phyloP scores from a whole-genome alignment of 768 basidiomycete genomes.

The Phaeolepiota aurea region DNA sequence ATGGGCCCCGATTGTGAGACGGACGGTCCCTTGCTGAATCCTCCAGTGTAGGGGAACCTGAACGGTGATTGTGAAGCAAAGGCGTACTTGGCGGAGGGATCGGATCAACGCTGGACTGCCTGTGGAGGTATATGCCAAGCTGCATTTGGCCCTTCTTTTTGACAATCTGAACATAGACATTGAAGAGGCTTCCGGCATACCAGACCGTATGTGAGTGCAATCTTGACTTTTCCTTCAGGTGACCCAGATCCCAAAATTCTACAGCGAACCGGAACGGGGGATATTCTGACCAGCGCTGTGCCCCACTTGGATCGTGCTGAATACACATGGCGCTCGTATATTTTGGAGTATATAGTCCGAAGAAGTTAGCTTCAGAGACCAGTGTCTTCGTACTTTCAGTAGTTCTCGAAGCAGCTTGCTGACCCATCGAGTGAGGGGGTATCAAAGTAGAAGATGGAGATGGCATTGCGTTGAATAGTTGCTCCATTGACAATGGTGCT shows the following conservation, averaged over 20 bases:
- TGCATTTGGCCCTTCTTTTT: constrained; percentile 70
- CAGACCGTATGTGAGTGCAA: constrained; percentile 82
- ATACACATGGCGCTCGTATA: constrained; percentile 33
- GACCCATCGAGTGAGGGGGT: constrained; percentile 1
- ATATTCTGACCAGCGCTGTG: constrained; percentile 54
- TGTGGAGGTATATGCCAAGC: constrained; percentile 82
- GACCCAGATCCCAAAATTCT: constrained; percentile 85
- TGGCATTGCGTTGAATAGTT: constrained; percentile 45
- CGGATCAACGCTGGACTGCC: constrained; percentile 75
- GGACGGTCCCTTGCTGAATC: constrained; percentile 6
- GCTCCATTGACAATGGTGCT: constrained; percentile 50
- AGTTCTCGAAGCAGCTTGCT: neutral
- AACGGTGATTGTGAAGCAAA: constrained; percentile 8
- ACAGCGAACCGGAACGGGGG: constrained; percentile 81
- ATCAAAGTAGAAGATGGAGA: constrained; percentile 20
- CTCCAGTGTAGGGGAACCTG: neutral
- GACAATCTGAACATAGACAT: constrained; percentile 84
- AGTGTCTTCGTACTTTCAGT: constrained; percentile 6
- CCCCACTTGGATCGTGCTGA: constrained; percentile 33
- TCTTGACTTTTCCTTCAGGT: constrained; percentile 76
- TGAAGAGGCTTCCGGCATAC: constrained; percentile 85
- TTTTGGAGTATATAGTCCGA: constrained; percentile 46
- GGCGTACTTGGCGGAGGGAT: constrained; percentile 68
- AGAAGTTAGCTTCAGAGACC: constrained; percentile 49
- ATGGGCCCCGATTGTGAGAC: constrained; percentile 18